Evolutionary conservation across 2,329 filamentous ascomycete species (phyloP).

Genomic region (Graphiopsis chlorocephala): DNA sequence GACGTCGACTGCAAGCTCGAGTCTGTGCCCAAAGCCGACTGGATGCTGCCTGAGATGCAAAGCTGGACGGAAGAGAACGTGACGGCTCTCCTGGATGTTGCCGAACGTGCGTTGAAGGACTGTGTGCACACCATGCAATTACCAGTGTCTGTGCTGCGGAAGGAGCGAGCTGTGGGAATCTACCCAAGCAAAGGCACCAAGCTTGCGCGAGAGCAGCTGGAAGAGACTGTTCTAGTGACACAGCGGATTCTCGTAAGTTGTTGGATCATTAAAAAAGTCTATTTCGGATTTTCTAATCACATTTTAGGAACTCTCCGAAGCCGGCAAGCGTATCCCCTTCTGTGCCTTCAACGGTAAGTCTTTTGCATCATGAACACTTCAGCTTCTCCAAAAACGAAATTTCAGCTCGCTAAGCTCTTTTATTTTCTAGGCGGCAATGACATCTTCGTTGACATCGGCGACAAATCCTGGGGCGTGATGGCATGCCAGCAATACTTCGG

Average conservation of each 20-base stretch:
- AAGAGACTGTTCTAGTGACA: constrained; percentile 92
- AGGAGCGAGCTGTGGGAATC: constrained; percentile 67
- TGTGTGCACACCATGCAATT: constrained; percentile 78
- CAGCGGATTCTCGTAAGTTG: constrained; percentile 72
- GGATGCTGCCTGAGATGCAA: constrained; percentile 76
- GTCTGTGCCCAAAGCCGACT: constrained; percentile 62
- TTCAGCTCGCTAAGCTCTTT: constrained; percentile 22
- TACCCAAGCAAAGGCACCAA: constrained; percentile 37
- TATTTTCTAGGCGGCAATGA: constrained; percentile 68
- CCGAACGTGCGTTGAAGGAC: constrained; percentile 77
- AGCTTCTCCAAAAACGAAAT: neutral
- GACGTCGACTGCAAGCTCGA: constrained; percentile 64
- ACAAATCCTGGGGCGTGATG: constrained; percentile 93
- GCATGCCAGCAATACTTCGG: constrained; percentile 91
- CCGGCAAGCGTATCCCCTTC: constrained; percentile 72
- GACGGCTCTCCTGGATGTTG: constrained; percentile 76
- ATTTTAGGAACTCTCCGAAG: constrained; percentile 65
- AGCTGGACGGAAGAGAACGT: constrained; percentile 77
- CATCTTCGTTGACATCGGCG: constrained; percentile 97
- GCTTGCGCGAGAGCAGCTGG: constrained; percentile 80
- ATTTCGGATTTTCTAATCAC: neutral
- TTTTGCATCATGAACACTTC: constrained; percentile 33
- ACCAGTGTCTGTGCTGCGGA: constrained; percentile 76
- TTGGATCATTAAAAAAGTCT: neutral
- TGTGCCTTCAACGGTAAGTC: constrained; percentile 81